phyloP scores from a whole-genome alignment of 345 rosid genomes.

The Combretum micranthum region DNA sequence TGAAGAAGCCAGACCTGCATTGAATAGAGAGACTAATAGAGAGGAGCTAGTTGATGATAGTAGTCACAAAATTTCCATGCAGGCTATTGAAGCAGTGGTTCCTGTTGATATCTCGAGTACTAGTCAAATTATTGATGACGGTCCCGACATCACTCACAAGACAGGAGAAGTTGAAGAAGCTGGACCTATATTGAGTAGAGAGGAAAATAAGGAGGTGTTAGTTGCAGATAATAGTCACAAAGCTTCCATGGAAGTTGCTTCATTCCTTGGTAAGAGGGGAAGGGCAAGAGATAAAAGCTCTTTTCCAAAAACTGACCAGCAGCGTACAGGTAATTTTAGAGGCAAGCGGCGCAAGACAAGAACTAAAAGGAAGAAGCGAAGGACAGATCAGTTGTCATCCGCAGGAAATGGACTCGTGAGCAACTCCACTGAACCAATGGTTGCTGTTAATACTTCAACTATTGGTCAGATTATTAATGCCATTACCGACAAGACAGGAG shows the following conservation, averaged over 20 bases:
- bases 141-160: neutral
- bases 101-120: no score
- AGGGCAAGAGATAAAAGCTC: constrained; percentile 25
- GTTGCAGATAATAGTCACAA: constrained; percentile 40
- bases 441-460: constrained; percentile 10
- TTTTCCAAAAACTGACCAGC: constrained; percentile 29
- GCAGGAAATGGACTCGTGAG: constrained; percentile 27
- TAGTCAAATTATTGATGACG: no score
- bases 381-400: constrained; percentile 32
- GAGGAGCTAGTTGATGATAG: constrained; percentile 6
- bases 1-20: neutral
- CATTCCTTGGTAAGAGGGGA: constrained; percentile 36
- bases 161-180: constrained; percentile 32
- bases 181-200: constrained; percentile 32
- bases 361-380: constrained; percentile 49
- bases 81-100: no score
- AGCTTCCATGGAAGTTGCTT: constrained; percentile 24
- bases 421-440: constrained; percentile 20
- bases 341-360: constrained; percentile 48
- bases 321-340: constrained; percentile 16
- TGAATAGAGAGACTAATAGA: neutral
- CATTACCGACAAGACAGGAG: constrained; percentile 23
- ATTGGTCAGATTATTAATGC: constrained; percentile 10
- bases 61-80: no score
- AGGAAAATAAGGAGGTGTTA: constrained; percentile 49